Evolutionary conservation across 2,329 filamentous ascomycete species (phyloP).

Genomic region (Ophiocordyceps camponoti-floridani): DNA sequence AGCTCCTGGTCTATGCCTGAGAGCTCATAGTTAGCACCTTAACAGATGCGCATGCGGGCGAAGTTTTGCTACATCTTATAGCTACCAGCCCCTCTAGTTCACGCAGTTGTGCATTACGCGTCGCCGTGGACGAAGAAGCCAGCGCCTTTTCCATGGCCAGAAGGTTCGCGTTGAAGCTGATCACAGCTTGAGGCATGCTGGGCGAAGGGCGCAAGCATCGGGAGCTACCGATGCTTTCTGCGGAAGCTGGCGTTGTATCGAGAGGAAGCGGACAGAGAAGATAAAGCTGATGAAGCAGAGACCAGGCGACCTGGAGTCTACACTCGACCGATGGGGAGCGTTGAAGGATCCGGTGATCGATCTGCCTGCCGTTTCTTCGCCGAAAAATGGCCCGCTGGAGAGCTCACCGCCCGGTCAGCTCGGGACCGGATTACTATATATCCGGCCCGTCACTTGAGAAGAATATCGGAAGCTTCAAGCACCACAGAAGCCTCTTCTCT

Average conservation of each 20-base stretch:
- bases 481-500: too few species aligned
- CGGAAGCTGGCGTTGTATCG: neutral
- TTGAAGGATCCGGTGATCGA: neutral
- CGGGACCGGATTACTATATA: neutral
- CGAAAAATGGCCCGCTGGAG: neutral
- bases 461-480: too few species aligned
- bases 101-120: slow-evolving; percentile 35
- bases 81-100: slow-evolving; percentile 36
- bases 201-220: slow-evolving; percentile 13
- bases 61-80: slow-evolving; percentile 27
- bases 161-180: slow-evolving; percentile 25
- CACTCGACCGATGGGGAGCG: neutral
- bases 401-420: neutral
- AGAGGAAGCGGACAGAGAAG: neutral
- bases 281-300: neutral
- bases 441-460: neutral
- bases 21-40: slow-evolving; percentile 6
- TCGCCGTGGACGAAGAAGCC: slow-evolving; percentile 42
- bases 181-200: slow-evolving; percentile 17
- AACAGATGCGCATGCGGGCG: slow-evolving; percentile 1
- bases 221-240: slow-evolving; percentile 9
- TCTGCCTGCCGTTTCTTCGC: neutral
- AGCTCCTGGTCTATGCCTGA: slow-evolving; percentile 29
- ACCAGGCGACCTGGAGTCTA: neutral
- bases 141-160: slow-evolving; percentile 29